Percentiles rank a stretch among this genome's conserved stretches.
phyloP scores from a whole-genome alignment of 176 grass and related monocot species.

The Saccharum officinarum region DNA sequence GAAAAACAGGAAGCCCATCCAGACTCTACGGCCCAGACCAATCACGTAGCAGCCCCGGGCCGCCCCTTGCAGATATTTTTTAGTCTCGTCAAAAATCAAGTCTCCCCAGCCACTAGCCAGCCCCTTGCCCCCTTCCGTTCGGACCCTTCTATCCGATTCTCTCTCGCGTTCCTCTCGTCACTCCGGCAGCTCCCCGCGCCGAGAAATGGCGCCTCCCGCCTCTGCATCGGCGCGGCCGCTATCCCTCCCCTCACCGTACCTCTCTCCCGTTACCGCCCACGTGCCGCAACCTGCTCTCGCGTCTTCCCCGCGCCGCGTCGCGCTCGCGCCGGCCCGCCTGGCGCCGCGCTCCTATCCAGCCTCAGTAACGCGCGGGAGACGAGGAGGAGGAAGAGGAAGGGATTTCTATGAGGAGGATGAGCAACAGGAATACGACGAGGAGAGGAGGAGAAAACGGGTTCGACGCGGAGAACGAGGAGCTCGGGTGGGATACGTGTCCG shows the following conservation, averaged over 20 bases:
- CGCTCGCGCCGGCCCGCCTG: conserved; percentile 31
- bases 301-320: conserved; percentile 14
- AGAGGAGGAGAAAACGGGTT: neutral
- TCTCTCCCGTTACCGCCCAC: neutral
- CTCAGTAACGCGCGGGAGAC: conserved; percentile 37
- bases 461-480: conserved; percentile 20
- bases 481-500: conserved; percentile 70
- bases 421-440: neutral
- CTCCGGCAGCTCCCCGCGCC: neutral
- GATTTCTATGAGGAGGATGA: conserved; percentile 1
- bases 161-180: neutral
- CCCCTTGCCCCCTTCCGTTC: neutral
- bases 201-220: conserved; percentile 42
- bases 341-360: conserved; percentile 45
- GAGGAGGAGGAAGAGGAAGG: neutral
- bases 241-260: conserved; percentile 27
- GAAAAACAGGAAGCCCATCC: neutral
- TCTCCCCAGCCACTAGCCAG: neutral
- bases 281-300: neutral
- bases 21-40: neutral
- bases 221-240: conserved; percentile 32
- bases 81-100: no score
- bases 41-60: neutral
- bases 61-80: neutral
- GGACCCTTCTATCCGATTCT: neutral